Conservation (phyloP, 2,329 filamentous ascomycete genomes). For the Botryosphaeria dothidea region DNA sequence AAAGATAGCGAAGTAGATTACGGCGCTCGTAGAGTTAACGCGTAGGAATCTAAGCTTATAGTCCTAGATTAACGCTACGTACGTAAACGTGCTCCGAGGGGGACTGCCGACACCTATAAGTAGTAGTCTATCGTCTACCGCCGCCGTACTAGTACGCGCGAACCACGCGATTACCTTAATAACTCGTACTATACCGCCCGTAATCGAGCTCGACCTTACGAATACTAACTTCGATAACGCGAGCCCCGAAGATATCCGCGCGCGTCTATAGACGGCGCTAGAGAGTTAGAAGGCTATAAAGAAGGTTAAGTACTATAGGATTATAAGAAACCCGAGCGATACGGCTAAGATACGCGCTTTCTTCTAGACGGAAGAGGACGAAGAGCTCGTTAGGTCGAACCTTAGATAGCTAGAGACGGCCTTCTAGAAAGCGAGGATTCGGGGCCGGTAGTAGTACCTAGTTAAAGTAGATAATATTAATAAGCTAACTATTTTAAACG, state of each 20-base stretch:
- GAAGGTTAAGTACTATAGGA: background rate
- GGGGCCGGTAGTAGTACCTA: background rate
- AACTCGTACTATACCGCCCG: background rate
- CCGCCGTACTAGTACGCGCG: background rate
- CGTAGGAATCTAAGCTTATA: background rate
- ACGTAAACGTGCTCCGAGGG: background rate
- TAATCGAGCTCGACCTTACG: background rate
- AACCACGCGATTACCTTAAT: background rate
- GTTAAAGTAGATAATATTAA: background rate
- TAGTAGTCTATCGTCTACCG: background rate
- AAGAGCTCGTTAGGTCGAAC: background rate
- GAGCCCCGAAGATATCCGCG: background rate
- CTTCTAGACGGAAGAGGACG: background rate
- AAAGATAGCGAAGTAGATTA: background rate
- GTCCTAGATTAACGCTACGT: background rate
- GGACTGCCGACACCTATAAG: background rate
- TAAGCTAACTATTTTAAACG: background rate
- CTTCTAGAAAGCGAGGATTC: background rate
- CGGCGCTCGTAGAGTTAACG: background rate
- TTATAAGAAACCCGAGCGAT: background rate
- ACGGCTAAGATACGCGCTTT: background rate
- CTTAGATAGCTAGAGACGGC: background rate
- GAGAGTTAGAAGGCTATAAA: background rate
- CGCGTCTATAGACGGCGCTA: background rate
- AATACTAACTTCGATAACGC: background rate